Conservation (phyloP, 2,329 filamentous ascomycete genomes). For the Pestalotiopsis sp. region DNA sequence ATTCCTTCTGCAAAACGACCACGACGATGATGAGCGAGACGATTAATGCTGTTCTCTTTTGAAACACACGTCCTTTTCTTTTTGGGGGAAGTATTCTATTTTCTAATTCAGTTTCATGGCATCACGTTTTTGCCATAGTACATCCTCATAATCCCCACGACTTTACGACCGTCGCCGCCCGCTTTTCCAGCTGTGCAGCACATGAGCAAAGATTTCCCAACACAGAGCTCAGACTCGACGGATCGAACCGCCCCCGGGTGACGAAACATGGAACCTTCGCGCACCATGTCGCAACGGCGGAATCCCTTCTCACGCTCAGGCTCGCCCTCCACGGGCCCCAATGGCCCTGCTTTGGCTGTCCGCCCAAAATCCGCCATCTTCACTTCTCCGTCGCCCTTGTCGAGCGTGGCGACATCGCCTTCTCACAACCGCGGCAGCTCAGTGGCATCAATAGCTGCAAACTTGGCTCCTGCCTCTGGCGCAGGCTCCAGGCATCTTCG, state of each 20-base stretch:
- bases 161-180: neutral
- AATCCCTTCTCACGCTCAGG: constrained; percentile 75
- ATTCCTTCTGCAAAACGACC: neutral
- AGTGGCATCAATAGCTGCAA: constrained; percentile 49
- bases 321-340: constrained; percentile 65
- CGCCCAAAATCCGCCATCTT: constrained; percentile 78
- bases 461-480: constrained; percentile 37
- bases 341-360: constrained; percentile 34
- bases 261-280: constrained; percentile 17
- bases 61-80: neutral
- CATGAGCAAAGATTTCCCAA: neutral
- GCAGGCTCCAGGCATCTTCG: constrained; percentile 41
- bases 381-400: constrained; percentile 54
- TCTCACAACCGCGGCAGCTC: constrained; percentile 72
- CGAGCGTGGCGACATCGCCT: constrained; percentile 39
- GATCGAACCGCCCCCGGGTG: neutral
- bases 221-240: neutral
- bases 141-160: neutral
- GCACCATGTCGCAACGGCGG: constrained; percentile 69
- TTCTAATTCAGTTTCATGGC: constrained; percentile 9
- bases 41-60: constrained; percentile 11
- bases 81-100: constrained; percentile 1
- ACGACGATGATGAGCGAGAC: constrained; percentile 1
- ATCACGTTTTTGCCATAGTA: neutral
- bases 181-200: neutral